Percentiles rank a stretch among this genome's conserved stretches.
Evolutionary conservation across 441 rosid genomes (phyloP).

Genomic region (Euphorbia schlechtendalii): DNA sequence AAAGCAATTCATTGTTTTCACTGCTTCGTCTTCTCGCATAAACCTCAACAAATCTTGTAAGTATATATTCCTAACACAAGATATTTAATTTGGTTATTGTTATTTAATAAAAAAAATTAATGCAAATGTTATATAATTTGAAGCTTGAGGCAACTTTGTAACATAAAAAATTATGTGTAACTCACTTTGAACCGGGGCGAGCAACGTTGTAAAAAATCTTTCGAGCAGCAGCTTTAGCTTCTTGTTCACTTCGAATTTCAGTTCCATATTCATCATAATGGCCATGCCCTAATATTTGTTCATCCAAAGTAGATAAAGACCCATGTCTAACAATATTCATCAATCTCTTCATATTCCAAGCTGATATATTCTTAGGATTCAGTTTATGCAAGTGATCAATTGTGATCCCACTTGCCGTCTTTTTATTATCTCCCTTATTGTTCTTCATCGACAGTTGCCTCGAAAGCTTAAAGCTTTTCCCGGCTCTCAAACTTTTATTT

Average conservation of each 20-base stretch:
- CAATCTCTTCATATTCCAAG: slow-evolving; percentile 55
- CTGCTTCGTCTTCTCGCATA: slow-evolving; percentile 63
- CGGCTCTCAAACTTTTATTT: slow-evolving; percentile 14
- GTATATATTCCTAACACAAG: slow-evolving; percentile 42
- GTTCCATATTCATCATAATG: slow-evolving; percentile 48
- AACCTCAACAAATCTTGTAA: slow-evolving; percentile 68
- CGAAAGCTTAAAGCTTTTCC: slow-evolving; percentile 34
- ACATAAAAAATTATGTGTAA: too few relatives aligned
- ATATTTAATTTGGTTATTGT: too few relatives aligned
- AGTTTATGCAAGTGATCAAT: slow-evolving; percentile 42
- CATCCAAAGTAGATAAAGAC: slow-evolving; percentile 41
- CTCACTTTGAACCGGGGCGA: slow-evolving; percentile 50
- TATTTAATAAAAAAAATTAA: too few relatives aligned
- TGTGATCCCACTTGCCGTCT: slow-evolving; percentile 32
- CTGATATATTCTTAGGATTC: slow-evolving; percentile 43
- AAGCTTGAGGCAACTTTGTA: too few relatives aligned
- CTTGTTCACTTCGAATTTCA: slow-evolving; percentile 59
- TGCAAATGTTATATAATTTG: too few relatives aligned
- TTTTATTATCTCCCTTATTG: slow-evolving; percentile 22
- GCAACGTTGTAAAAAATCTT: slow-evolving; percentile 68
- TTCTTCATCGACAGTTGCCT: slow-evolving; percentile 20
- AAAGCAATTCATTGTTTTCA: slow-evolving; percentile 54
- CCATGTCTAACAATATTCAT: too few relatives aligned
- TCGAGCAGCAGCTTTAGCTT: slow-evolving; percentile 80
- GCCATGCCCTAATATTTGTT: slow-evolving; percentile 36